A percentile compares a stretch with the other conserved stretches of the same genome.
These are phyloP conservation scores for Carex kokanica DNA, from an alignment of 176 grass and related monocot genomes.

Conservation along the genomic window DNA sequence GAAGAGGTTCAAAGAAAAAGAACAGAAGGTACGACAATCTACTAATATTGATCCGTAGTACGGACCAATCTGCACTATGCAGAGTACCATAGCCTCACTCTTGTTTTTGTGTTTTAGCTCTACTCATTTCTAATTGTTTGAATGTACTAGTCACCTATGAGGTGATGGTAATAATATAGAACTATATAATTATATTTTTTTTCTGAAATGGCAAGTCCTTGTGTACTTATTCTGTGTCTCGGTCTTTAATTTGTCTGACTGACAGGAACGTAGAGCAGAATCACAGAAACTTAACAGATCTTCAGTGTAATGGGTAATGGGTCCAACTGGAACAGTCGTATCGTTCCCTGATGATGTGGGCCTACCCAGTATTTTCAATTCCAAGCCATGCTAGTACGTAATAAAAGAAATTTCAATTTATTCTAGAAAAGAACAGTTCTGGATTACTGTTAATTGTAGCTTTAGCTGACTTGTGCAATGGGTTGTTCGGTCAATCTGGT, in stretches of 20 bases:
- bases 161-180: too few species aligned
- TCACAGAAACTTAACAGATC: slow-evolving; percentile 33
- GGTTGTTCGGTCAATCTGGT: not conserved
- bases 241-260: not conserved
- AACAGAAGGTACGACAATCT: slow-evolving; percentile 52
- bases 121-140: slow-evolving; percentile 12
- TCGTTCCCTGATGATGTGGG: slow-evolving; percentile 64
- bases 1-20: slow-evolving; percentile 78
- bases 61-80: too few species aligned
- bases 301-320: slow-evolving; percentile 62
- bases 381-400: slow-evolving; percentile 49
- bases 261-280: slow-evolving; percentile 52
- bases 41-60: too few species aligned
- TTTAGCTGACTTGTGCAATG: not conserved
- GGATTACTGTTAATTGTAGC: not conserved
- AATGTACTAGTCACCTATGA: not conserved
- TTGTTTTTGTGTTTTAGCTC: not conserved
- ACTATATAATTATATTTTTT: too few species aligned
- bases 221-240: not conserved
- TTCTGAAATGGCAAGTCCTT: too few species aligned
- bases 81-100: too few species aligned
- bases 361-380: slow-evolving; percentile 75
- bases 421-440: not conserved
- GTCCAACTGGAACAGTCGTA: slow-evolving; percentile 57
- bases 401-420: not conserved